phyloP scores from a whole-genome alignment of 495 filamentous ascomycete species.

The Chaetomidium leptoderma region DNA sequence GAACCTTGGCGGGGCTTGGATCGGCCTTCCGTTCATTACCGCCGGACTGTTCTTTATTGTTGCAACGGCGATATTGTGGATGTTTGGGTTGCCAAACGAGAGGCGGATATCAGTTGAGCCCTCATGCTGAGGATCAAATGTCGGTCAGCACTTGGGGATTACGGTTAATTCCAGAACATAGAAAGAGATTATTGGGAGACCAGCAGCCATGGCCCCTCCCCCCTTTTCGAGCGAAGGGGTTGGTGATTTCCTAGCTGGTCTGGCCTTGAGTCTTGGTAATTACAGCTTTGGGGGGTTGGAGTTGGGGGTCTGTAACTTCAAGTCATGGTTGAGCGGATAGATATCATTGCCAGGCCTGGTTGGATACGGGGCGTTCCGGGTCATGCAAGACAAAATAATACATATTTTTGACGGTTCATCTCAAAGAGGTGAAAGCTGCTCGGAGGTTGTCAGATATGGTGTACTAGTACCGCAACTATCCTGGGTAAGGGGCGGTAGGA shows the following conservation, averaged over 20 bases:
- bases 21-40: conserved; percentile 29
- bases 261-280: not conserved
- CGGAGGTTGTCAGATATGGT: too few relatives aligned
- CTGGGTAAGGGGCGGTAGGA: too few relatives aligned
- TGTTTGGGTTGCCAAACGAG: conserved; percentile 18
- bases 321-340: not conserved
- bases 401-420: too few relatives aligned
- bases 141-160: not conserved
- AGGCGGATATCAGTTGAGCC: conserved; percentile 2
- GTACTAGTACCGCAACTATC: not conserved
- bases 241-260: not conserved
- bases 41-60: conserved; percentile 23
- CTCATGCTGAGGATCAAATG: not conserved
- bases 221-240: not conserved
- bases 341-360: not conserved
- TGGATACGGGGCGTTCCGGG: not conserved
- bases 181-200: not conserved
- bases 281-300: too few relatives aligned
- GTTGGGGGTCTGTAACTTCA: too few relatives aligned
- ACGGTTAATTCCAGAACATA: not conserved
- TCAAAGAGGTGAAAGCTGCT: too few relatives aligned
- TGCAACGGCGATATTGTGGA: conserved; percentile 21
- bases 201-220: not conserved
- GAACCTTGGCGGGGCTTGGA: conserved; percentile 25
- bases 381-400: not conserved